phyloP scores from a whole-genome alignment of 2,329 filamentous ascomycete genomes.

The Chaetomiaceae sp. region DNA sequence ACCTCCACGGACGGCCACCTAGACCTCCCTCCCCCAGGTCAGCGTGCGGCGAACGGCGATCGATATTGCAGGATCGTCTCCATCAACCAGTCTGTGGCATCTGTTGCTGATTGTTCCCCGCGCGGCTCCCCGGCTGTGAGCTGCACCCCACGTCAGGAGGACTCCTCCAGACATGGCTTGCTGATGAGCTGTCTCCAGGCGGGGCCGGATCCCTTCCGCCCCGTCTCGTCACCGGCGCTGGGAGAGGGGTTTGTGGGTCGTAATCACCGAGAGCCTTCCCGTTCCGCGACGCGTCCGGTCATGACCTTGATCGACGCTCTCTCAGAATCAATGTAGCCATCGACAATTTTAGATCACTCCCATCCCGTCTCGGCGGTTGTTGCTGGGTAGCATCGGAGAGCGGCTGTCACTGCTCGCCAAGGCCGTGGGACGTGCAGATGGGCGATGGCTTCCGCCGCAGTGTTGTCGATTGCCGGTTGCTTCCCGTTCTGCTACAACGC shows the following conservation, averaged over 20 bases:
- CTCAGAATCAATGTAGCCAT: no score
- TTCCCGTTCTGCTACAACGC: no score
- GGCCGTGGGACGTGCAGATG: background rate
- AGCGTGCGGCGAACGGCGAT: background rate
- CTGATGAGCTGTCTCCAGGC: background rate
- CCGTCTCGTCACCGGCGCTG: background rate
- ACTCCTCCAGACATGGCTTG: background rate
- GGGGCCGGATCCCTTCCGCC: background rate
- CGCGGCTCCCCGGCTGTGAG: background rate
- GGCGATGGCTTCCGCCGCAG: background rate
- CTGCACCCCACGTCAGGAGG: background rate
- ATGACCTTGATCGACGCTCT: no score
- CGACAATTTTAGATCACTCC: no score
- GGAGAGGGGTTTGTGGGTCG: background rate
- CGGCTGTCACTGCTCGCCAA: conserved; percentile 1
- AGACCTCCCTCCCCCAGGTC: background rate
- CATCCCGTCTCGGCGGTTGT: background rate
- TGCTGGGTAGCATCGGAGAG: conserved; percentile 8
- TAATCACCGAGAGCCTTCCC: background rate
- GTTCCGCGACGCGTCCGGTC: no score
- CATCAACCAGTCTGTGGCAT: background rate
- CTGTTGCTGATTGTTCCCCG: background rate
- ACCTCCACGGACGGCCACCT: conserved; percentile 1
- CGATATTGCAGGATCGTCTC: conserved; percentile 9
- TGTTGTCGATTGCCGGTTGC: conserved; percentile 11